Evolutionary conservation across 2,329 filamentous ascomycete genomes (phyloP).

Genomic region (Colletotrichum shisoi): DNA sequence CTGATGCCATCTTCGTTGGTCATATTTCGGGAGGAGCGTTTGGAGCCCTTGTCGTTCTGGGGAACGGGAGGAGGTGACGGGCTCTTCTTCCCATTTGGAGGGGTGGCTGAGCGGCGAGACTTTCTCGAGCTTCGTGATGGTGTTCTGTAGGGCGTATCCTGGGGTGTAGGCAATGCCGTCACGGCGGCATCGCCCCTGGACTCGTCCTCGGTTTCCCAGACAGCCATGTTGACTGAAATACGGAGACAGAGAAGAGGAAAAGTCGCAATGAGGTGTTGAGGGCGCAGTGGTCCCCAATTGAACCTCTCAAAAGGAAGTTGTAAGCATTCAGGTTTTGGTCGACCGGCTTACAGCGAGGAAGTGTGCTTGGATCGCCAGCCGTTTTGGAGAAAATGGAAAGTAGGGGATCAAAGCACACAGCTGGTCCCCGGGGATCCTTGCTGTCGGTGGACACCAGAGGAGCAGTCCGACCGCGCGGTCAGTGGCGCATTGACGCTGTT

Average conservation of each 20-base stretch:
- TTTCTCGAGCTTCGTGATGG: slow-evolving; percentile 69
- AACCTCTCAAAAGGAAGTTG: slow-evolving; percentile 27
- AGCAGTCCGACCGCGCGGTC: slow-evolving; percentile 37
- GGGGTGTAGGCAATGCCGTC: slow-evolving; percentile 70
- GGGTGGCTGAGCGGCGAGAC: slow-evolving; percentile 73
- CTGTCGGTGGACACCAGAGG: slow-evolving; percentile 23
- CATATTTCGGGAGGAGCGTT: slow-evolving; percentile 66
- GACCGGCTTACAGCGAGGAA: slow-evolving; percentile 25
- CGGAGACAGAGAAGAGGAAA: slow-evolving; percentile 8
- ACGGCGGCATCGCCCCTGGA: slow-evolving; percentile 63
- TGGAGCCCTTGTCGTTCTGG: slow-evolving; percentile 54
- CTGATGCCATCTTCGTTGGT: slow-evolving; percentile 72
- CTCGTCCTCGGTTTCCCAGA: slow-evolving; percentile 71
- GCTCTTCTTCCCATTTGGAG: slow-evolving; percentile 60
- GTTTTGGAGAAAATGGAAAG: slow-evolving; percentile 33
- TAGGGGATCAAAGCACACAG: slow-evolving; percentile 39
- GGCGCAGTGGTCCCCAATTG: slow-evolving; percentile 30
- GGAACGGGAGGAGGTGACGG: slow-evolving; percentile 66
- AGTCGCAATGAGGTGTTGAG: slow-evolving; percentile 15
- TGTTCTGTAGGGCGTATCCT: slow-evolving; percentile 75
- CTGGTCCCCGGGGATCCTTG: slow-evolving; percentile 37
- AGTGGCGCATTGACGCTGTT: slow-evolving; percentile 37
- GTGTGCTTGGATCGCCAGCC: slow-evolving; percentile 36
- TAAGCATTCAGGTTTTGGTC: slow-evolving; percentile 30
- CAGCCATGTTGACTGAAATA: slow-evolving; percentile 55